Evolutionary conservation across 495 filamentous ascomycete genomes (phyloP), one percentile per base, ranked within the genome.

Genomic region (Clohesyomyces aquaticus): DNA sequence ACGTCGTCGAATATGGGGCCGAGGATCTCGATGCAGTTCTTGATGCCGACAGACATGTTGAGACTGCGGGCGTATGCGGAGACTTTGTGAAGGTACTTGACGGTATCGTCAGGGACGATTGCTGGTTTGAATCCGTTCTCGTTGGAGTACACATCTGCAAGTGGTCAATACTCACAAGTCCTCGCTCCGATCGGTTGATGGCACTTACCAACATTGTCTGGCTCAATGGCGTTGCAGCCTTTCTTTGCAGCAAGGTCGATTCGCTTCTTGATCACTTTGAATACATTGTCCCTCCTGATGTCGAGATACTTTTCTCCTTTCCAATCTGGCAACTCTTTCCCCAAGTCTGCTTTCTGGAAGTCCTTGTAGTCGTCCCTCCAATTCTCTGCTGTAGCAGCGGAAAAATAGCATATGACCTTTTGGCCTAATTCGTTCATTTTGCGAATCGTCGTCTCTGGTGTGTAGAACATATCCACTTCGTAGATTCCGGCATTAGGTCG

Each of bases 1-100:
- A 64, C 61, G 47, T 64, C 61, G 46, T 57, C 43, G 61, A 64
- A 64, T 43, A 64, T 64, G 46, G 47, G 41, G 47, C 61, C 61
- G 3, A 64, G 61, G 46, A 64, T 64, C 53, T 64, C 61, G 54
- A 64, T 35, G 61, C 61, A 64, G 61, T 64, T 64, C 42, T 64
- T 64, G 43, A 64, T 64, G 41, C 61, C 61, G 46, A 64, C 61
- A 12, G 61, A 64, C 54, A 64, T 58, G 38, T 46, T 46, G 4
- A 29, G 16, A 54, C 50, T 46, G 29, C 61, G 61, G 1, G 61
- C 61, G 46, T 64, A 64, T 3, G n/a, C 46, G 32, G 53, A 58
- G 43, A 64, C 22, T 46, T 64, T 64, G 54, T 64, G 61, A 1
- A 64, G 53, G 35, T 64, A 64, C 9, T 25, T 23, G 22, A 64